phyloP scores from a whole-genome alignment of 176 grass and related monocot species.

The Lolium multiflorum region DNA sequence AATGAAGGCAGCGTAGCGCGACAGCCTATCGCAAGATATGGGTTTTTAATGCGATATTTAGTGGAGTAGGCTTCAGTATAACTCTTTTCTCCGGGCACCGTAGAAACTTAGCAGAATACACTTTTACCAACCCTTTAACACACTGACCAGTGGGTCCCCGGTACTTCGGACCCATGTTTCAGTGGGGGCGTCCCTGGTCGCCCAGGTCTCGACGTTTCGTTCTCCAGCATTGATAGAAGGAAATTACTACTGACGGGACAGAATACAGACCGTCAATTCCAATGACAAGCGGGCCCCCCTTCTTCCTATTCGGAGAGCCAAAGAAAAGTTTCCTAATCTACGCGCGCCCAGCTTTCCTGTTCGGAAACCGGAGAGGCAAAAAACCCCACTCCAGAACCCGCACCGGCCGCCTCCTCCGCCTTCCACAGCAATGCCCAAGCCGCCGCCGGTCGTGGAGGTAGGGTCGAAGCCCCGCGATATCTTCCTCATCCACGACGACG shows the following conservation, averaged over 20 bases:
- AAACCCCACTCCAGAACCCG: not conserved
- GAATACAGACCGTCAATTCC: too few relatives aligned
- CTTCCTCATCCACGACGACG: conserved; percentile 1
- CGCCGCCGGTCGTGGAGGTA: not conserved
- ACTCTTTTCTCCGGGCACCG: not conserved
- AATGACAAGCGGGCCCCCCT: not conserved
- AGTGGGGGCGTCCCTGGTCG: not conserved
- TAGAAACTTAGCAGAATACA: not conserved
- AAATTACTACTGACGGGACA: not conserved
- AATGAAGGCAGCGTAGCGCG: too few relatives aligned
- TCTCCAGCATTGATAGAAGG: not conserved
- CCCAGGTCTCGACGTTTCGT: not conserved
- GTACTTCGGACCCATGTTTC: not conserved
- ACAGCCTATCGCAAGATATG: not conserved
- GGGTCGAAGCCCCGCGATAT: not conserved
- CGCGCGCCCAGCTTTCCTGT: not conserved
- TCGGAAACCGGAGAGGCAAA: not conserved
- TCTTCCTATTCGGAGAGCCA: too few relatives aligned
- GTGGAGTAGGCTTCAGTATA: too few relatives aligned
- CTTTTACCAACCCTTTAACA: too few relatives aligned
- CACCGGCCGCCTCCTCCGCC: not conserved
- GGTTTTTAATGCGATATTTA: not conserved
- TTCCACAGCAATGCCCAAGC: conserved; percentile 10
- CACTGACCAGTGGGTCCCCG: not conserved
- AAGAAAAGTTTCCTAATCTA: conserved; percentile 9